Conservation (phyloP, 1,139 yeast species). For the Pichia sp. region DNA sequence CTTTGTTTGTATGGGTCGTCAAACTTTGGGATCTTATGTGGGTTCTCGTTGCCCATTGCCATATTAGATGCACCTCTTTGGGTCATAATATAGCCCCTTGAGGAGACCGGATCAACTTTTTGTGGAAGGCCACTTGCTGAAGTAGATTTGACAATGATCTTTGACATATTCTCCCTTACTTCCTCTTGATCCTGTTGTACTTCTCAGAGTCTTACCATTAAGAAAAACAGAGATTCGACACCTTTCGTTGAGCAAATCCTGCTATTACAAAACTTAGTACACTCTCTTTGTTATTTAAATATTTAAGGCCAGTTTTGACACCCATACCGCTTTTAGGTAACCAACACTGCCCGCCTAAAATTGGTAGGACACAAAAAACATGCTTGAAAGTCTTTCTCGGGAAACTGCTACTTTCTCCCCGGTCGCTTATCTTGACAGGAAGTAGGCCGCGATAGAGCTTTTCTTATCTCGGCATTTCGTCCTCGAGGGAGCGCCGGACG, state of each 20-base stretch:
- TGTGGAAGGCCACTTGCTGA: conserved; percentile 8
- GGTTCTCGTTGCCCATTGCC: conserved; percentile 36
- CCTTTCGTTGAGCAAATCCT: too few relatives aligned
- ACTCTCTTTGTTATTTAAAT: too few relatives aligned
- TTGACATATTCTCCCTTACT: not conserved
- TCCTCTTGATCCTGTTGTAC: too few relatives aligned
- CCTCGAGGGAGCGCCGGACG: too few relatives aligned
- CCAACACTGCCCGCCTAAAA: too few relatives aligned
- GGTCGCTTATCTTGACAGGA: not conserved
- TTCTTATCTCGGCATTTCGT: too few relatives aligned
- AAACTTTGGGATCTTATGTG: conserved; percentile 42
- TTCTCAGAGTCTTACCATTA: too few relatives aligned
- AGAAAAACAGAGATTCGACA: too few relatives aligned
- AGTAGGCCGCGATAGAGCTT: too few relatives aligned
- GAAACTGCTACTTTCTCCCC: not conserved
- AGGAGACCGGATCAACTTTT: conserved; percentile 21
- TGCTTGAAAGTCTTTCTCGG: not conserved
- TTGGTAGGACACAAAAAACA: not conserved
- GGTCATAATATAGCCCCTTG: conserved; percentile 34
- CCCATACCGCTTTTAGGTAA: too few relatives aligned
- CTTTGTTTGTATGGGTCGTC: conserved; percentile 49
- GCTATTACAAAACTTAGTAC: too few relatives aligned
- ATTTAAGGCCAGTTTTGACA: too few relatives aligned
- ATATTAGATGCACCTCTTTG: conserved; percentile 41
- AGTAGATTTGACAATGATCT: not conserved